Evolutionary conservation across 768 basidiomycete genomes (phyloP), one percentile per base, ranked within the genome.

Genomic region (Tricholoma bakamatsutake): DNA sequence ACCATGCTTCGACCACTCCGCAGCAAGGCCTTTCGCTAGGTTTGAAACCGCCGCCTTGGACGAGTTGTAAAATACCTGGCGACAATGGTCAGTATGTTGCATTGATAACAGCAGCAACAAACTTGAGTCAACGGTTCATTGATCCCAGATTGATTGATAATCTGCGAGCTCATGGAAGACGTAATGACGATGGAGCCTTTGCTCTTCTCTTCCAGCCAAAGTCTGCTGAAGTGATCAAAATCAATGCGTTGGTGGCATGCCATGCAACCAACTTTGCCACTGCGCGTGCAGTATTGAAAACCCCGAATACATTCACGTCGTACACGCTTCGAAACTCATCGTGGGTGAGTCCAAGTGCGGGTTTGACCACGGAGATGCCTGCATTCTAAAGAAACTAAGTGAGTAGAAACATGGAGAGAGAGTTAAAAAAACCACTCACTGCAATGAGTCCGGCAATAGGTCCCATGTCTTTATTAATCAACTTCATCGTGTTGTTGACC

Each of bases 31-130:
- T 59, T 79, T 83, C 1, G 73, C 66, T 4, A 87, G 70, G 55
- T 78, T 78, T 10, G 80, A 78, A 0, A 84, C 83, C 5, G 84
- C 85, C 0, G 80, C 84, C 68, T 87, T 87, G 45, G 84, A 86
- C 0, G 84, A 83, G 62, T 87, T 87, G 64, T 86, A 86, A 61
- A 75, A 76, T 7, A 73, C 71, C 72, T 74, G 34, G n/a, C 56
- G 71, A 71, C 1, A 69, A 66, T 69, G 71, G 52, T 45, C 18
- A 37, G 9, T 5, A 11, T 10, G 1, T 1, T 24, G 21, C 21
- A 24, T 24, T 24, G 21, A 15, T n/a, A 5, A 31, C 12, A 18
- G 18, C 17, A 42, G 4, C 12, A 28, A 52, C 61, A 27, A 0
- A 77, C 83, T 69, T 84, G 84, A 10, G 76, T 79, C 45, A 84